Base-by-base conservation (phyloP, 768 basidiomycete species). In the Boletus eberwhitei region DNA sequence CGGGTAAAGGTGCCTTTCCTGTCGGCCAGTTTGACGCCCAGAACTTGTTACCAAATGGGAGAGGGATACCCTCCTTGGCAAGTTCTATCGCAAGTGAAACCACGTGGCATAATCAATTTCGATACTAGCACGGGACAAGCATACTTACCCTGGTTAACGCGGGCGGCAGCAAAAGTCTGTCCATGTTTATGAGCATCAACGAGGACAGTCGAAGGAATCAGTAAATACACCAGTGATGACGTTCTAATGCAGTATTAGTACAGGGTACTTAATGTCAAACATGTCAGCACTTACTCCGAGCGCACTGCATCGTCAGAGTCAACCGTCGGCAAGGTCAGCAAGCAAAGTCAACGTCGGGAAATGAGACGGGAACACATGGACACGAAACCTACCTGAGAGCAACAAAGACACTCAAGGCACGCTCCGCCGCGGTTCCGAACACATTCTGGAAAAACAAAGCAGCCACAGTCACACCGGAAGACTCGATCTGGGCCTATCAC, bases 1-100 rank as follows among this genome's bases (percentile, higher is more conserved):
- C 82, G 0, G 81, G 79, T 22, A 82, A 63, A 0, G 81, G 82
- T 0, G 81, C 75, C 57, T 77, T 79, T 13, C 80, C 79, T 3
- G 77, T 79, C 2, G 81, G 80, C 81, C 80, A 82, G 59, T 83
- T 83, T 2, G 79, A 80, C 2, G 82, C 82, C 82, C 81, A 83
- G 59, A 84, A 80, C 22, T 69, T 74, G 56, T 79, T 83, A 5
- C 80, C 81, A 48, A 82, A 82, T 2, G 83, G 83, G 1, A 84
- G 73, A 16, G 82, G 82, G n/a, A 84, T 70, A 0, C 82, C 83
- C 61, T 83, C 82, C 58, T 84, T 84, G 3, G 82, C 82, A 5
- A 84, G 77, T 50, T 84, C 83, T 78, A 46, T 42, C 7, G n/a
- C 2, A 2, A 39, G 29, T 22, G 12, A 12, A 43, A 4, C 4